A percentile compares a stretch with the other conserved stretches of the same genome.
Evolutionary conservation across 2,329 filamentous ascomycete genomes (phyloP).

Genomic region (Aureobasidium namibiae): DNA sequence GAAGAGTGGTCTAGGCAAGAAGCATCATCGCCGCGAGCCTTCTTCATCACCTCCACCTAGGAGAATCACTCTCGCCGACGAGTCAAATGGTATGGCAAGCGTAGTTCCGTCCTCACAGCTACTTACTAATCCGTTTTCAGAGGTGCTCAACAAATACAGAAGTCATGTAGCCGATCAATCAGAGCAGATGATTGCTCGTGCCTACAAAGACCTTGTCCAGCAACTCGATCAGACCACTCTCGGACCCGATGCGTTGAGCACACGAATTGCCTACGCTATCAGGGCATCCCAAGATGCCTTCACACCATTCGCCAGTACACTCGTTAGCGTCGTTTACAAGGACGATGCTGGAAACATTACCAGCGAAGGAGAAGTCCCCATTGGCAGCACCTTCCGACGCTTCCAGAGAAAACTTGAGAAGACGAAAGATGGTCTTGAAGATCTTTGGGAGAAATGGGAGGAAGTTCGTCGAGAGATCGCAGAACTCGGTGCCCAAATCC

Average conservation of each 20-base stretch:
- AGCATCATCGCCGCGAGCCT: neutral
- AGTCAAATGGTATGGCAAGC: conserved; percentile 8
- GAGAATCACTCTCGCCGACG: conserved; percentile 8
- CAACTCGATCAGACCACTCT: conserved; percentile 16
- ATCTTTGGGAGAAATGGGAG: conserved; percentile 5
- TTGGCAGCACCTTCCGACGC: conserved; percentile 13
- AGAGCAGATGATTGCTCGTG: conserved; percentile 11
- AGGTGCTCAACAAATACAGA: conserved; percentile 15
- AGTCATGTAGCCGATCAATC: neutral
- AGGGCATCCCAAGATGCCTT: conserved; percentile 13
- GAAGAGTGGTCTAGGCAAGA: neutral
- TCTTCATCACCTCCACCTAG: conserved; percentile 4
- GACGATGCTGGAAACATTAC: conserved; percentile 12
- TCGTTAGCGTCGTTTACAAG: conserved; percentile 13
- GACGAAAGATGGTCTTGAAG: neutral
- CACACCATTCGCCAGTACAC: conserved; percentile 19
- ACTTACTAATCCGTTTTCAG: conserved; percentile 7
- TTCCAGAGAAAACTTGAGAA: conserved; percentile 10
- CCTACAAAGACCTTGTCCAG: conserved; percentile 16
- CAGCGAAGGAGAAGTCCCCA: neutral
- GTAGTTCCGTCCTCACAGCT: neutral
- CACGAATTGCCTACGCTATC: conserved; percentile 15
- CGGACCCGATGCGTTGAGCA: conserved; percentile 15
- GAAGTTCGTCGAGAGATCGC: conserved; percentile 3
- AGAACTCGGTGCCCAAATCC: conserved; percentile 1